Base-by-base conservation (phyloP, 139 green algal genomes). In the Mychonastes homosphaera region DNA sequence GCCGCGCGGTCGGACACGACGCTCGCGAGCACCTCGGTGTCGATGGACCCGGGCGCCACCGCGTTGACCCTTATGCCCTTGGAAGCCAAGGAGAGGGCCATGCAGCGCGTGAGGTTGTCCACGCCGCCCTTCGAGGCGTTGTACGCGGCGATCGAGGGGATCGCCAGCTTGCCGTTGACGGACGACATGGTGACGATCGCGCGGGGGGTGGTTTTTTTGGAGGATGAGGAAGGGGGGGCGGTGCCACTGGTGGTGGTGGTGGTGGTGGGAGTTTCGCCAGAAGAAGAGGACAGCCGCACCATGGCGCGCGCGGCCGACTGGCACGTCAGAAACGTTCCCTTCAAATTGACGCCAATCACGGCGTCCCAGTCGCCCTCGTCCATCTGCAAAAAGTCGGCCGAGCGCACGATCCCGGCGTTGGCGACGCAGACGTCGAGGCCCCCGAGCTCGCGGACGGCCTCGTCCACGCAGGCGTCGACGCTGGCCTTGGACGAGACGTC, bases 61-160 rank as follows among this genome's bases (percentile, higher is more conserved):
- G 74, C 72, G 45, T 94, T 95, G 26, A 95, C 87, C 0, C 86
- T 57, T n/a, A 95, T 87, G 50, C 77, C 79, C 52, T 95, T 73
- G 0, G 72, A 70, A 9, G 80, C 84, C 41, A 95, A 74, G 0
- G 82, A 59, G 50, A 95, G 56, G 19, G 87, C 65, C 85, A 90
- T 90, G 63, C 65, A 81, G 44, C 79, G 68, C 0, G 84, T 95
- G 23, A 95, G 77, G 54, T 88, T 88, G 69, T 90, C 76, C 28
- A 95, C 63, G 12, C 86, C 87, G 12, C 87, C 87, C 73, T 95
- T 95, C 56, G 70, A 75, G 6, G 86, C 82, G 46, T 92, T 88
- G 69, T 87, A 89, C 10, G 51, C 47, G 10, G 67, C 65, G 16
- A 83, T 80, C 40, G 66, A 79, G 27, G 83, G 83, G 29, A 90